phyloP scores from a whole-genome alignment of 768 basidiomycete genomes.

The Hericium rajendrae region DNA sequence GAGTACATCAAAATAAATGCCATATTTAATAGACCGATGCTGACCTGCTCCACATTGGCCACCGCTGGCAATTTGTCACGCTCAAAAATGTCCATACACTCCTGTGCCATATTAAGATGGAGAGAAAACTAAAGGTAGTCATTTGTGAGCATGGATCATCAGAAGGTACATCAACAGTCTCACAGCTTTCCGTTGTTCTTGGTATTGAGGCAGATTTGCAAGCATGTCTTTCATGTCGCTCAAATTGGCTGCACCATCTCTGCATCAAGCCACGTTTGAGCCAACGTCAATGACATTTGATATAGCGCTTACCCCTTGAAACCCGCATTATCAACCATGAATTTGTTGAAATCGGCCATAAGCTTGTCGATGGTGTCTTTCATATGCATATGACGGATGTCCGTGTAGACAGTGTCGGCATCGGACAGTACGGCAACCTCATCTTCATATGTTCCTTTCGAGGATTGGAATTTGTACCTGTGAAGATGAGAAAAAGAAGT shows the following conservation, averaged over 20 bases:
- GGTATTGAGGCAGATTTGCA: constrained; percentile 86
- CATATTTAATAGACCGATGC: background rate
- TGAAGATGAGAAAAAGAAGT: background rate
- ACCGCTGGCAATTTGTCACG: constrained; percentile 73
- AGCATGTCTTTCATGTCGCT: constrained; percentile 99
- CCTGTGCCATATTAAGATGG: constrained; percentile 95
- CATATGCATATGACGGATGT: constrained; percentile 97
- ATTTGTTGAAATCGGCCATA: constrained; percentile 92
- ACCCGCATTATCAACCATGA: constrained; percentile 88
- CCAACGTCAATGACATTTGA: background rate
- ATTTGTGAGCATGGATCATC: background rate
- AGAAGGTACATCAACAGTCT: background rate
- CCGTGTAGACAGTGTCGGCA: constrained; percentile 82
- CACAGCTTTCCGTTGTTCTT: constrained; percentile 92
- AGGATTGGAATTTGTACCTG: constrained; percentile 92
- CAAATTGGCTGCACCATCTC: constrained; percentile 75
- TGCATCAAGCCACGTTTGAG: constrained; percentile 18
- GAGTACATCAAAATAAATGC: background rate
- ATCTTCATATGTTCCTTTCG: constrained; percentile 77
- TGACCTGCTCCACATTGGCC: constrained; percentile 85
- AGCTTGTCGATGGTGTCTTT: constrained; percentile 95
- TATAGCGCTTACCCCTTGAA: constrained; percentile 64
- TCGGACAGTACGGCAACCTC: constrained; percentile 84
- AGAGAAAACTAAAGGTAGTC: constrained; percentile 66
- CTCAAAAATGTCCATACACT: constrained; percentile 93